Evolutionary conservation across 2,329 filamentous ascomycete genomes (phyloP), one percentile per base, ranked within the genome.

Genomic region (Graphilbum sp.): DNA sequence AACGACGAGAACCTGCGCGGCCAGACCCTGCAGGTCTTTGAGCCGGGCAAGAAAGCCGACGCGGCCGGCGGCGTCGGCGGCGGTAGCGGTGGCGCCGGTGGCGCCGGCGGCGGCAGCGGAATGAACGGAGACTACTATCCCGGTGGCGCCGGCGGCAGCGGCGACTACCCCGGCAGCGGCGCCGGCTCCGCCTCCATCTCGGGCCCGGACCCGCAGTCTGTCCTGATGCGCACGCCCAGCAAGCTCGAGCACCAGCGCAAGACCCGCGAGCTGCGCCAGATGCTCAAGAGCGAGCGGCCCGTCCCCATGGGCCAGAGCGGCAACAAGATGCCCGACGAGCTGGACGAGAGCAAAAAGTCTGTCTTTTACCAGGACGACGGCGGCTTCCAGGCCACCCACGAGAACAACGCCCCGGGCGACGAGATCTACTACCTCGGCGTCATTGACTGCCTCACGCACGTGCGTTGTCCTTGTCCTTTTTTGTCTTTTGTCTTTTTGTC

Each of bases 391-490:
- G 88, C 90, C 12, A 96, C 90, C 1, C 86, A 95, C 52, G 86
- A 95, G 56, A 77, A 94, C 57, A 80, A 93, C 45, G 62, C 65
- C 15, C 75, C 82, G 2, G 87, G 80, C 2, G 84, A 95, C 39
- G 85, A 94, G 59, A 86, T 98, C 32, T 98, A 98, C 59, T 98
- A 98, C 54, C 73, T 98, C 8, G 92, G 90, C 27, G 92, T 98
- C 50, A 98, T 98, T 56, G 90, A 98, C 59, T 98, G 90, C 57
- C 66, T 98, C 50, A 98, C 90, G 50, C 85, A 95, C 56, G 86
- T 93, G 69, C 74, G 83, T 72, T 30, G 17, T n/a, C n/a, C n/a
- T n/a, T n/a, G n/a, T n/a, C n/a, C n/a, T n/a, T 27, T 20, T 19
- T 17, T 27, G 6, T 36, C 23, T 17, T 35, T 27, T 17, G 8